Percentiles rank a stretch among this genome's conserved stretches.
Conservation (phyloP, 331 rosid species). For the Pyrus hybrid region DNA sequence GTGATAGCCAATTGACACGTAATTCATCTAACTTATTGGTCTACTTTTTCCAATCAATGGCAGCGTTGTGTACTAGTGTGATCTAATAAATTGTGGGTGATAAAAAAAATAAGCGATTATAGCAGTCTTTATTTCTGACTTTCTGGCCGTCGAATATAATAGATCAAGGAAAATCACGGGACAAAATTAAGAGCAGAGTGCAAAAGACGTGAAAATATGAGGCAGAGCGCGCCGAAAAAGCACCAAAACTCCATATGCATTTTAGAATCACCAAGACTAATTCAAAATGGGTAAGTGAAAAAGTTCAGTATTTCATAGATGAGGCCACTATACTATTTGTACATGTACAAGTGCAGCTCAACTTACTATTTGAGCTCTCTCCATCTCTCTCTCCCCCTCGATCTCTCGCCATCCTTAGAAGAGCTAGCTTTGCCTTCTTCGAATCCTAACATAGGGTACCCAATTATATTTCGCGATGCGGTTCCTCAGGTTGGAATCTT, state of each 20-base stretch:
- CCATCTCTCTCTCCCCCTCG: background rate
- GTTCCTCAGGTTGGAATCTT: slow-evolving; percentile 36
- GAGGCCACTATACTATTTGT: background rate
- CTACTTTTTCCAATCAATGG: background rate
- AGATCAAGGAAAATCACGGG: too few species aligned
- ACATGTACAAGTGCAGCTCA: slow-evolving; percentile 10
- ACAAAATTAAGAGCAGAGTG: too few species aligned
- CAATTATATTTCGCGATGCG: background rate
- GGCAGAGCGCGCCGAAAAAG: too few species aligned
- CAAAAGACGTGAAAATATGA: too few species aligned
- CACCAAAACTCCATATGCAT: background rate
- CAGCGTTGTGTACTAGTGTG: background rate
- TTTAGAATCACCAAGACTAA: background rate
- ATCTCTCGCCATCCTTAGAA: background rate
- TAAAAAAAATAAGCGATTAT: too few species aligned
- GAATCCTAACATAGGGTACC: background rate
- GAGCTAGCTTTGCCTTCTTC: background rate
- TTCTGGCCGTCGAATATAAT: too few species aligned
- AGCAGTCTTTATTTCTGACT: too few species aligned
- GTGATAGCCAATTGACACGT: slow-evolving; percentile 6
- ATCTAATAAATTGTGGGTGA: too few species aligned
- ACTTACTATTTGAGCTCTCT: background rate
- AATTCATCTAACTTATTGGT: background rate
- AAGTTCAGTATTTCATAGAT: background rate
- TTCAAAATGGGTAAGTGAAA: background rate